These are phyloP conservation scores for Pyrenochaeta sp. DNA, from an alignment of 2,329 filamentous ascomycete genomes.

Conservation along the genomic window DNA sequence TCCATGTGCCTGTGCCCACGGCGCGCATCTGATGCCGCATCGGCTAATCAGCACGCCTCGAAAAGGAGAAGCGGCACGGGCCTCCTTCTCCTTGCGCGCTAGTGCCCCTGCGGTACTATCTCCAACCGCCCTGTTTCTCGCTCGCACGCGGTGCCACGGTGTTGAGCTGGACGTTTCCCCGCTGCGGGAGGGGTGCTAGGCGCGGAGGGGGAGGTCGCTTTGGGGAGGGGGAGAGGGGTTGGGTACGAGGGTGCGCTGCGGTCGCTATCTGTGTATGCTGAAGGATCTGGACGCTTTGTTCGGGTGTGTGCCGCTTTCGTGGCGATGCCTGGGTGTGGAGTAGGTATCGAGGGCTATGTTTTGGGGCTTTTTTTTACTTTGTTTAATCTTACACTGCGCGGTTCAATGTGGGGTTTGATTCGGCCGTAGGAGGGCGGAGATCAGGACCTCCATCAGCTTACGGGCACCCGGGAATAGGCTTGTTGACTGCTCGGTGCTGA, in stretches of 20 bases:
- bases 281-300: too few relatives aligned
- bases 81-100: conserved; percentile 1
- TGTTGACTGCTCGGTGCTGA: neutral
- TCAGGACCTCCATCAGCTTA: neutral
- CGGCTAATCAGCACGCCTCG: neutral
- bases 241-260: too few relatives aligned
- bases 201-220: neutral
- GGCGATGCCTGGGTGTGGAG: too few relatives aligned
- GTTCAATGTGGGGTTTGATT: neutral
- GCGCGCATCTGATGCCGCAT: neutral
- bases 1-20: conserved; percentile 1
- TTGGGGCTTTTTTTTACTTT: too few relatives aligned
- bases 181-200: neutral
- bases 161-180: neutral
- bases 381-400: neutral
- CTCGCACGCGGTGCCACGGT: too few relatives aligned
- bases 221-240: neutral
- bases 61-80: neutral
- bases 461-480: neutral
- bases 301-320: too few relatives aligned
- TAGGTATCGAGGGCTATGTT: too few relatives aligned
- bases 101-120: neutral
- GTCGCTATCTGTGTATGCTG: too few relatives aligned
- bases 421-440: too few relatives aligned
- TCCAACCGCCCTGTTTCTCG: neutral